A percentile compares a stretch with the other conserved stretches of the same genome.
phyloP scores from a whole-genome alignment of 768 basidiomycete species.

The Trametes elegans region DNA sequence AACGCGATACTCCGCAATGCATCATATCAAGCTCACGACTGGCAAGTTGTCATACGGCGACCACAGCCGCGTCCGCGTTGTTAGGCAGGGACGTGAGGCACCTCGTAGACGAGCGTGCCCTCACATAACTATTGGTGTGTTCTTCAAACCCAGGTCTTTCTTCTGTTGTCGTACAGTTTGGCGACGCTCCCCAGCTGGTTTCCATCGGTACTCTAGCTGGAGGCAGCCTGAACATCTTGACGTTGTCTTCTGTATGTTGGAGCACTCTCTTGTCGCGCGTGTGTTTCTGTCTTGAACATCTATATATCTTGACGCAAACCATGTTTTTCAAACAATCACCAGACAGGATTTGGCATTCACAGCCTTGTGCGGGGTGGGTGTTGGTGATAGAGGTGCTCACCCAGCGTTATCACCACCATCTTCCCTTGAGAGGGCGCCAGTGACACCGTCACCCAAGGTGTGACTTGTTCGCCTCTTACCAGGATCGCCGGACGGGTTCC shows the following conservation, averaged over 20 bases:
- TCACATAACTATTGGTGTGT: too few species aligned
- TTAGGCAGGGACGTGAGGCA: background rate
- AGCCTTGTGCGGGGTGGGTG: background rate
- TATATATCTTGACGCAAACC: background rate
- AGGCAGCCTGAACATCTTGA: too few species aligned
- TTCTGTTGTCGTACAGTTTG: too few species aligned
- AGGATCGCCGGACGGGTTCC: background rate
- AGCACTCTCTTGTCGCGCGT: background rate
- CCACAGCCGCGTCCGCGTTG: too few species aligned
- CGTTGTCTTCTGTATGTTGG: background rate
- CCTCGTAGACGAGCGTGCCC: too few species aligned
- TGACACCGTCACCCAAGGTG: background rate
- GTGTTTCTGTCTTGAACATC: background rate
- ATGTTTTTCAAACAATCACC: conserved; percentile 1
- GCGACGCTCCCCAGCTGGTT: too few species aligned
- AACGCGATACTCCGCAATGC: too few species aligned
- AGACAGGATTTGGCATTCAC: background rate
- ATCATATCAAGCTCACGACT: background rate
- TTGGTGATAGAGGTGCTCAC: conserved; percentile 3
- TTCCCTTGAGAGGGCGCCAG: background rate
- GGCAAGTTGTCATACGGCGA: too few species aligned
- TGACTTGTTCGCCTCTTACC: background rate
- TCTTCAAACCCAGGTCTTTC: too few species aligned
- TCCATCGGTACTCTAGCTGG: too few species aligned
- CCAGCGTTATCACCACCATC: conserved; percentile 2